Conservation (phyloP, 495 filamentous ascomycete genomes). For the Penicillium diatomitis region DNA sequence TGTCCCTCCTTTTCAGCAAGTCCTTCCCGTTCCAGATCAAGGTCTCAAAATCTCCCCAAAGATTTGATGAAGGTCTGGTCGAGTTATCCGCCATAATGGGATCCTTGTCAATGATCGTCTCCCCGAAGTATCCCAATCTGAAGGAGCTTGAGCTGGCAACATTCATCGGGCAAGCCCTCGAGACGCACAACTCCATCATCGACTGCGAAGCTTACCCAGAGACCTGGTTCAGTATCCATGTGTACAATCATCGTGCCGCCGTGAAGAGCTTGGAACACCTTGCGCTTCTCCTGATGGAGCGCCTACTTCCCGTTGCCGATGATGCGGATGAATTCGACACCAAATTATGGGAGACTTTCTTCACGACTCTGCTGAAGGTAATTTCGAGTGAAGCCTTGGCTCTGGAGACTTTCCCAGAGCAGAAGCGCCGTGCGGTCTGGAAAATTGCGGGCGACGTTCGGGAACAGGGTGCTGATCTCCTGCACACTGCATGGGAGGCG, state of each 20-base stretch:
- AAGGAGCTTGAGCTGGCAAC: constrained; percentile 66
- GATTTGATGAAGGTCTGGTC: constrained; percentile 82
- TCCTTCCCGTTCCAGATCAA: constrained; percentile 83
- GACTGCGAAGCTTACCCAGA: constrained; percentile 83
- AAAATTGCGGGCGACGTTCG: constrained; percentile 97
- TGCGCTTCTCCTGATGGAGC: constrained; percentile 63
- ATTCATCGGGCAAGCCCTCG: constrained; percentile 59
- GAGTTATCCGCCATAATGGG: constrained; percentile 85
- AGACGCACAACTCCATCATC: constrained; percentile 82
- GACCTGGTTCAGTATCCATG: constrained; percentile 85
- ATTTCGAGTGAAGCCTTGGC: constrained; percentile 82
- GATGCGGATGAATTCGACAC: constrained; percentile 91
- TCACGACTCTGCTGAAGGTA: constrained; percentile 78
- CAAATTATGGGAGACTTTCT: constrained; percentile 88
- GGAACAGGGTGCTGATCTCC: constrained; percentile 77
- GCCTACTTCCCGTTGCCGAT: constrained; percentile 75
- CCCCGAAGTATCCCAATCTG: constrained; percentile 43
- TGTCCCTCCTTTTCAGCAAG: constrained; percentile 83
- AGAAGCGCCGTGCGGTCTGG: constrained; percentile 93
- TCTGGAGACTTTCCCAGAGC: constrained; percentile 93
- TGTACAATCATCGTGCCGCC: constrained; percentile 88
- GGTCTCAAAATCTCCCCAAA: constrained; percentile 46
- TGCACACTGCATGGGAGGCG: constrained; percentile 83
- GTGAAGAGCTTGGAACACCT: constrained; percentile 83
- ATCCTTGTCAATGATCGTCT: constrained; percentile 60